A percentile compares a stretch with the other conserved stretches of the same genome.
These are phyloP conservation scores for Physaria fendleri DNA, from an alignment of 345 rosid species.

Conservation along the genomic window DNA sequence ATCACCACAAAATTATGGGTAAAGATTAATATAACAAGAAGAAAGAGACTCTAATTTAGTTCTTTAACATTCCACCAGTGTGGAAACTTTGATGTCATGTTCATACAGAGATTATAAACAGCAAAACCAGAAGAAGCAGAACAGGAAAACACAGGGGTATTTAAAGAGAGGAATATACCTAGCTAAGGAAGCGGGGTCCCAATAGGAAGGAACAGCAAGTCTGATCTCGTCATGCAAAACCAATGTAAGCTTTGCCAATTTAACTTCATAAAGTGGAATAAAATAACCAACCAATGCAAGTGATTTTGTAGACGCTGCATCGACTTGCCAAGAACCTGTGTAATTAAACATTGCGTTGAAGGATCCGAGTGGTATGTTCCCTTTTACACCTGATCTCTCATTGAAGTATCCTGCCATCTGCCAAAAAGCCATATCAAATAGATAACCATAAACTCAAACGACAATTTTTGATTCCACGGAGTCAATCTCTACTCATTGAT, in stretches of 20 bases:
- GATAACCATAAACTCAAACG: conserved; percentile 1
- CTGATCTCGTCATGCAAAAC: conserved; percentile 55
- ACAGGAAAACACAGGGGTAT: not conserved
- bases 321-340: conserved; percentile 90
- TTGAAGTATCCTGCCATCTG: conserved; percentile 87
- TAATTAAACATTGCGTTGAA: conserved; percentile 95
- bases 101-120: not conserved
- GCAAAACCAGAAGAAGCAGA: not conserved
- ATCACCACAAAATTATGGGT: not conserved
- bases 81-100: not conserved
- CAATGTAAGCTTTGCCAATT: conserved; percentile 46
- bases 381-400: conserved; percentile 64
- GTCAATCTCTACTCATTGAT: not conserved
- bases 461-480: not conserved
- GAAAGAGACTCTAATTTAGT: not conserved
- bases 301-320: conserved; percentile 91
- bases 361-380: conserved; percentile 81
- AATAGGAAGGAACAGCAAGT: conserved; percentile 79
- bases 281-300: conserved; percentile 84
- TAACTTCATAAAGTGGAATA: conserved; percentile 59
- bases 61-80: not conserved
- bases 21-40: not conserved
- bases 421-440: not conserved
- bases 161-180: conserved; percentile 30
- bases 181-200: conserved; percentile 99